Evolutionary conservation across 2,329 filamentous ascomycete genomes (phyloP), one percentile per base, ranked within the genome.

Genomic region (Fusarium verticillioides): DNA sequence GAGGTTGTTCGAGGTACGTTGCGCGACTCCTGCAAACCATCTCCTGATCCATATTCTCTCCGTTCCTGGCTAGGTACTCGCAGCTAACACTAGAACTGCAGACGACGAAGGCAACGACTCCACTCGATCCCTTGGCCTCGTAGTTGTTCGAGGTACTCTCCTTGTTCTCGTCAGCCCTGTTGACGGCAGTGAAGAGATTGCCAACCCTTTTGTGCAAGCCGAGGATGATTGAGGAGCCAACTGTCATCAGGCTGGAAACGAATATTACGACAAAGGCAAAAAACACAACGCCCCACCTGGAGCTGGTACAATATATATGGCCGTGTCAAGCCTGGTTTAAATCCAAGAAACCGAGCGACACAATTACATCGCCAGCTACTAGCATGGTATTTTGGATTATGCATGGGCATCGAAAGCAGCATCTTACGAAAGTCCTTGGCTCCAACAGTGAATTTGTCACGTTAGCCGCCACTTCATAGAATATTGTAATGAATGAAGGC

Each of bases 111-210:
- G 95, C 75, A 97, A 97, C 84, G 92, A 95, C 77, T 92, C 91
- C 66, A 92, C 92, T 34, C 90, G 95, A 74, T 89, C 92, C 23
- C 90, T 97, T 26, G 95, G 95, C 59, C 88, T 98, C 54, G 92
- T 97, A 26, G 96, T 97, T 59, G 96, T 94, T 44, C 91, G 96
- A 74, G 96, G 96, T 69, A 98, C 96, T 12, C 87, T 99, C 52
- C 90, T 99, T 62, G 96, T 98, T 43, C 89, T 97, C 70, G 94
- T 99, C 80, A 96, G 94, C 71, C 96, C 96, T 8, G 89, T 96
- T 59, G 95, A 98, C 80, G 96, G 96, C 63, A 98, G 94, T 84
- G 95, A 98, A 84, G 92, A 96, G 83, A 99, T 99, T 78, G 90
- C 93, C 78, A 99, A 99, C 82, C 96, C 96, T 0, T 99, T 98